Evolutionary conservation across 352 stramenopile species (phyloP).

Genomic region (Globisporangium irregulare): DNA sequence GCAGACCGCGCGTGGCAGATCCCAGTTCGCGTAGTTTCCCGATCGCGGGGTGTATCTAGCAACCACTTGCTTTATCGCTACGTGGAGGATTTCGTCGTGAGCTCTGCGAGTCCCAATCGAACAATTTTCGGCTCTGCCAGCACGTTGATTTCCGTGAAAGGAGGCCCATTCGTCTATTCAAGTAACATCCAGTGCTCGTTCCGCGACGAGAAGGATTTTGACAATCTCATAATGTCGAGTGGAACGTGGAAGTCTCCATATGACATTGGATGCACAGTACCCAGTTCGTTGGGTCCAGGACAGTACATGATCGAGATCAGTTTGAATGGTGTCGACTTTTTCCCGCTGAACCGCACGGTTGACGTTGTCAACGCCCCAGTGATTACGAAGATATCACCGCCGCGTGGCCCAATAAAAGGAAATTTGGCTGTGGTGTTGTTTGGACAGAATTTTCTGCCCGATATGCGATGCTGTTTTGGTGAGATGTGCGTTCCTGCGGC

Average conservation of each 20-base stretch:
- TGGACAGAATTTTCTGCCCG: conserved; percentile 21
- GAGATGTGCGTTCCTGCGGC: conserved; percentile 25
- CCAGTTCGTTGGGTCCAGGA: neutral
- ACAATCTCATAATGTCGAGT: conserved; percentile 4
- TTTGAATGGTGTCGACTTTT: conserved; percentile 24
- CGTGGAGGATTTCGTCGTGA: conserved; percentile 19
- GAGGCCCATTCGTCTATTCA: conserved; percentile 25
- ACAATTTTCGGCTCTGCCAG: conserved; percentile 11
- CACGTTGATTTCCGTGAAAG: conserved; percentile 22
- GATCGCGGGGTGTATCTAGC: conserved; percentile 20
- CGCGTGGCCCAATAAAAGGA: conserved; percentile 17
- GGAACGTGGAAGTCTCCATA: conserved; percentile 29
- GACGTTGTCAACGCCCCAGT: conserved; percentile 21
- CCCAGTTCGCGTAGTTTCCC: conserved; percentile 28
- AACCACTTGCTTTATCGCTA: conserved; percentile 44
- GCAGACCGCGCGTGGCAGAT: conserved; percentile 21
- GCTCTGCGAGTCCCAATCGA: conserved; percentile 22
- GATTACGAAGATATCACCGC: conserved; percentile 23
- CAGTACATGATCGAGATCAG: conserved; percentile 27
- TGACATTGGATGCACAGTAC: conserved; percentile 26
- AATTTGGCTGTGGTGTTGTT: conserved; percentile 28
- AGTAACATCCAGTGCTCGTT: conserved; percentile 22
- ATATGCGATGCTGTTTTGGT: conserved; percentile 50
- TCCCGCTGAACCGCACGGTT: conserved; percentile 15
- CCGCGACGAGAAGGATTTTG: neutral